Conservation (phyloP, 2,329 filamentous ascomycete genomes). For the Aaosphaeria pasadenensis region DNA sequence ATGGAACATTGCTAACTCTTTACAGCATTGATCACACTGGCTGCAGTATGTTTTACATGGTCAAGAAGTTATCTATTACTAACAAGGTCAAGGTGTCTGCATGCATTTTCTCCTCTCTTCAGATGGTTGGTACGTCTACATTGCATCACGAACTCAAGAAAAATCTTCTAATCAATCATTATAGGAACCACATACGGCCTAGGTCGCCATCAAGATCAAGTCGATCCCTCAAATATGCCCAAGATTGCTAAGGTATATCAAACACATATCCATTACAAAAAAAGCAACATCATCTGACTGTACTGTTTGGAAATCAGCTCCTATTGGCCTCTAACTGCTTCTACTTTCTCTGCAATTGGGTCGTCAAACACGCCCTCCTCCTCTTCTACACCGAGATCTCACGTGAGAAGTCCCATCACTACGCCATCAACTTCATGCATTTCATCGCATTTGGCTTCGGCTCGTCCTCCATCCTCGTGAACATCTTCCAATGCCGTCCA, state of each 20-base stretch:
- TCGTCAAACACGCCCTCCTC: conserved; percentile 39
- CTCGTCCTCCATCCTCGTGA: conserved; percentile 29
- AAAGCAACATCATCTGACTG: neutral
- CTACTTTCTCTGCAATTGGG: conserved; percentile 41
- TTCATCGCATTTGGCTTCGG: conserved; percentile 34
- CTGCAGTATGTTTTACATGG: conserved; percentile 10
- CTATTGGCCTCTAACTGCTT: conserved; percentile 27
- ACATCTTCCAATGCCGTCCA: conserved; percentile 36
- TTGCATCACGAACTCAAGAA: too few relatives aligned
- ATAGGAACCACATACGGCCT: conserved; percentile 16
- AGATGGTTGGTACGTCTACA: conserved; percentile 12
- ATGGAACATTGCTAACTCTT: conserved; percentile 4
- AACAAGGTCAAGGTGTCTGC: conserved; percentile 10
- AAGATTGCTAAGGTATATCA: conserved; percentile 13
- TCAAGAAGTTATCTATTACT: neutral
- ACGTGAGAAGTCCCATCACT: conserved; percentile 16
- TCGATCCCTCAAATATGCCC: conserved; percentile 8
- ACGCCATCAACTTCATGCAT: conserved; percentile 32
- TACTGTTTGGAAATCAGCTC: conserved; percentile 4
- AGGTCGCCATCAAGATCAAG: conserved; percentile 11
- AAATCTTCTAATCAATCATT: neutral
- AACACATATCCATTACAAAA: neutral
- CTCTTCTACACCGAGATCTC: conserved; percentile 40
- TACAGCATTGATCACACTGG: conserved; percentile 19
- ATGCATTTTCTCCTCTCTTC: conserved; percentile 20